Evolutionary conservation across 148 eudicot genomes (phyloP), one percentile per base, ranked within the genome.

Genomic region (Cornus kousa): DNA sequence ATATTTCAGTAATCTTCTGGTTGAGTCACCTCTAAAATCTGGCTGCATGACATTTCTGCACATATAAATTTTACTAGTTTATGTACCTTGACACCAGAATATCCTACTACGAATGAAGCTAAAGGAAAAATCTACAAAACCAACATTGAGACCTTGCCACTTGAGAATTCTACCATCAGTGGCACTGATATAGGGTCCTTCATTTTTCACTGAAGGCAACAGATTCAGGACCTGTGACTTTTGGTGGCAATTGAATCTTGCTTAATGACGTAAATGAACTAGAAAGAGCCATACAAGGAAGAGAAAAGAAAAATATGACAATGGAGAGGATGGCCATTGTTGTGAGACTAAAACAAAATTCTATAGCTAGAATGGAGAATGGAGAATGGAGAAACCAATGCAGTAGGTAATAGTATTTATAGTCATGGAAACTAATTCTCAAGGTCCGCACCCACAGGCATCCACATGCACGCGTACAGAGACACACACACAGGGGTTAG

Each of bases 151-250:
- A n/a, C 48, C 9, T 37, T 64, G 5, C 22, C 40, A 75, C 77
- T 75, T 64, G 35, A 75, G 20, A 43, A 75, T 64, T 23, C 70
- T 75, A 22, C 70, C 70, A 65, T 39, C 53, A 11, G 31, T 0
- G 28, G 64, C 69, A 11, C 57, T 39, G 1, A 39, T 23, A 8
- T 35, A 75, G 40, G 68, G 68, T 24, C 68, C 70, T 39, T 23
- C 57, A 33, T 4, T 5, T 14, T 9, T 3, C 4, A 32, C 37
- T 43, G 55, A 75, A 75, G 32, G 77, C 57, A 8, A 12, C 32
- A 11, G 77, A 75, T 17, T 75, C 77, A 3, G 77, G 77, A 35
- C 77, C 77, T 16, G 7, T 70, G n/a, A n/a, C n/a, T n/a, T n/a
- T n/a, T n/a, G n/a, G n/a, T n/a, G n/a, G n/a, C n/a, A n/a, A n/a